Evolutionary conservation across 345 rosid genomes (phyloP), one percentile per base, ranked within the genome.

Genomic region (Eutrema japonicum): DNA sequence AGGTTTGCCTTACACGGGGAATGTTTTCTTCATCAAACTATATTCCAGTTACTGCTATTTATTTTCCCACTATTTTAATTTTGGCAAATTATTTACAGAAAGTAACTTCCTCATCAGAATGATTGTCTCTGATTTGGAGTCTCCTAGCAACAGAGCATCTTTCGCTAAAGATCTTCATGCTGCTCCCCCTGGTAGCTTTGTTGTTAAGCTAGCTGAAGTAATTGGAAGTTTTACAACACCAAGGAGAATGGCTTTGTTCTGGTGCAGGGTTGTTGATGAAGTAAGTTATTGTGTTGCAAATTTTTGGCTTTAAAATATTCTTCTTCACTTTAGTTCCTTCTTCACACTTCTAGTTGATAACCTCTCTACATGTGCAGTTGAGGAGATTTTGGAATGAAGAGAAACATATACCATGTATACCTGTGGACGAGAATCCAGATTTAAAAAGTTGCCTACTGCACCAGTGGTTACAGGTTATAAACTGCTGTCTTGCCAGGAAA

Each of bases 401-500:
- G 82, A 81, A 88, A 72, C 66, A 82, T 72, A 77, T 92, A 80
- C 93, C 97, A 52, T 90, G 97, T 80, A 83, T 92, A 68, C 93
- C 99, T 56, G 47, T 40, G 55, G 90, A 90, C 76, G 80, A 78
- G 77, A 77, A 70, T 76, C 99, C 97, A 26, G 97, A 95, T 84
- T 80, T 95, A 56, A 84, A 88, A 68, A 89, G 86, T 74, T 92
- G 99, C 79, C 89, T 87, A 43, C 72, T 95, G 36, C 87, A 87
- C 81, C 97, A 95, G 77, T 87, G 85, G 80, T 72, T 95, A 75
- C 97, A 92, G 81, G 97, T 95, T 73, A 82, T 95, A 76, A 95
- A 95, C 77, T 86, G 97, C 51, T 95, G 99, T 72, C 75, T 95
- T 78, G 83, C 92, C 22, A 87, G 97, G 77, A 95, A 92, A 87